Evolutionary conservation across 129 eudicot genomes (phyloP).

Genomic region (Centella asiatica): DNA sequence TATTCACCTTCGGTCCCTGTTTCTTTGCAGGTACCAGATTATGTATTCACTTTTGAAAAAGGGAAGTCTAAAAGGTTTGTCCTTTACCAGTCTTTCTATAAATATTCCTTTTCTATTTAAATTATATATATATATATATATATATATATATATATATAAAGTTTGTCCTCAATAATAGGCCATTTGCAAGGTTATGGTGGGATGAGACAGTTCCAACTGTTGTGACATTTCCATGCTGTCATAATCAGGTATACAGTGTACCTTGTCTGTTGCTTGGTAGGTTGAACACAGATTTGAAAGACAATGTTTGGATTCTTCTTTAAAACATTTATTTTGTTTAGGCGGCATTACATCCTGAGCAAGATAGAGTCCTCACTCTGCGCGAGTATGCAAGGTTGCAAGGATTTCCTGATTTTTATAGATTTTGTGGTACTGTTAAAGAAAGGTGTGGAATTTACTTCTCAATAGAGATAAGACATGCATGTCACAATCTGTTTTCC

Average conservation of each 20-base stretch:
- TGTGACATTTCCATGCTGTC: slow-evolving; percentile 50
- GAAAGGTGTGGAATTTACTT: slow-evolving; percentile 41
- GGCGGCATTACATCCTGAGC: slow-evolving; percentile 84
- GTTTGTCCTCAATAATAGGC: too few species aligned
- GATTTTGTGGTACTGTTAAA: slow-evolving; percentile 74
- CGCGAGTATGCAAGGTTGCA: slow-evolving; percentile 92
- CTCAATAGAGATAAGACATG: neutral
- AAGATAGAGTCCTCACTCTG: slow-evolving; percentile 71
- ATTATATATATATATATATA: neutral
- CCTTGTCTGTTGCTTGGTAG: neutral
- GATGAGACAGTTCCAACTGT: slow-evolving; percentile 86
- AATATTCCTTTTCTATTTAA: neutral
- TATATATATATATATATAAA: neutral
- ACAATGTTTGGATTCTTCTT: neutral
- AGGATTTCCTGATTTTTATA: slow-evolving; percentile 82
- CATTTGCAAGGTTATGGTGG: slow-evolving; percentile 93
- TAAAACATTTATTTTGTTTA: slow-evolving; percentile 16
- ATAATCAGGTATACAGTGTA: slow-evolving; percentile 34
- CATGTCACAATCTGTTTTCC: neutral
- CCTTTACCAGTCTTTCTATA: slow-evolving; percentile 3
- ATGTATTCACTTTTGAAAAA: slow-evolving; percentile 54
- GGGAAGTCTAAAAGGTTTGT: slow-evolving; percentile 72
- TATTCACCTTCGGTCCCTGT: neutral
- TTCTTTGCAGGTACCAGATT: slow-evolving; percentile 49
- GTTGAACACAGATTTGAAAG: slow-evolving; percentile 1